Evolutionary conservation across 2,329 filamentous ascomycete genomes (phyloP).

Genomic region (Apiospora kogelbergensis): DNA sequence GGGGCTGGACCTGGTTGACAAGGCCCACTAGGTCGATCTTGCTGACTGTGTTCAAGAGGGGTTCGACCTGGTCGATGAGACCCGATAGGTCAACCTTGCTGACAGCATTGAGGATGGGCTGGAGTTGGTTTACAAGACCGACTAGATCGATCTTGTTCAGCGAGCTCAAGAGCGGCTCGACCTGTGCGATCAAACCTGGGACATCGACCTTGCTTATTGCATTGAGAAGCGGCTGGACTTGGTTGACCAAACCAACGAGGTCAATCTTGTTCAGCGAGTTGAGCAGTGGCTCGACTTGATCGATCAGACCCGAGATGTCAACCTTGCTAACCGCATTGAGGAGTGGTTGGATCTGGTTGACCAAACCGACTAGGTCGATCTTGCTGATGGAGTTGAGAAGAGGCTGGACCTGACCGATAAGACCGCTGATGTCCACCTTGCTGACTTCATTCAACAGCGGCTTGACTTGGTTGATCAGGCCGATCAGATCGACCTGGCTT

Average conservation of each 20-base stretch:
- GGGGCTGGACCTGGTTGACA: conserved; percentile 32
- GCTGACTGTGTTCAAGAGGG: conserved; percentile 20
- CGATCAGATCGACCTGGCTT: conserved; percentile 30
- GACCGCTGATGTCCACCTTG: conserved; percentile 31
- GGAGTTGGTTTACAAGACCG: conserved; percentile 34
- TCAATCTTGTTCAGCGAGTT: conserved; percentile 23
- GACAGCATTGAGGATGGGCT: conserved; percentile 37
- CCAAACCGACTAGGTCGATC: conserved; percentile 29
- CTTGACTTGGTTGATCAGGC: conserved; percentile 24
- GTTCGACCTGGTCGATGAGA: not conserved
- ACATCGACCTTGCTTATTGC: conserved; percentile 33
- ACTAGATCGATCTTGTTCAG: conserved; percentile 34
- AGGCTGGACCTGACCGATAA: conserved; percentile 36
- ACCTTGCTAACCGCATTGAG: conserved; percentile 24
- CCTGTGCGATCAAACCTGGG: conserved; percentile 33
- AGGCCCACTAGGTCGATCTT: conserved; percentile 35
- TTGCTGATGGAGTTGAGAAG: conserved; percentile 29
- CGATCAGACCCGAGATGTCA: conserved; percentile 29
- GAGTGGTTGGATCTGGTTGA: not conserved
- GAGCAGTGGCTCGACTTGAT: conserved; percentile 31
- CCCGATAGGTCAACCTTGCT: conserved; percentile 37
- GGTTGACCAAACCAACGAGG: conserved; percentile 29
- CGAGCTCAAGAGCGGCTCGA: conserved; percentile 37
- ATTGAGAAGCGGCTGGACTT: conserved; percentile 31
- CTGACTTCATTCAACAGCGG: conserved; percentile 28